Conservation (phyloP, 768 basidiomycete species). For the Serendipita vermifera region DNA sequence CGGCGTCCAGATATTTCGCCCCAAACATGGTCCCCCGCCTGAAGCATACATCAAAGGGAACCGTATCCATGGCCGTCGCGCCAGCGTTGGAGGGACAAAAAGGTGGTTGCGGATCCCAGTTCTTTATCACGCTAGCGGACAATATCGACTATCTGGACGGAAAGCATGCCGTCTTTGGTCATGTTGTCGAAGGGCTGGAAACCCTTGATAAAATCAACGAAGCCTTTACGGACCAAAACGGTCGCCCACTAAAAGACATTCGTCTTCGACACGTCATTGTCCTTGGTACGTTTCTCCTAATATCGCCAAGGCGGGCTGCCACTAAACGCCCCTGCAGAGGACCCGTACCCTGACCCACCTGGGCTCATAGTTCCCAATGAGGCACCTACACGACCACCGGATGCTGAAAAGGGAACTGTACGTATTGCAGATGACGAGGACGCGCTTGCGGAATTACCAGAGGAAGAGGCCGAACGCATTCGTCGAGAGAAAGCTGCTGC, state of each 20-base stretch:
- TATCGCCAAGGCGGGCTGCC: neutral
- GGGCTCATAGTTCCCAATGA: conserved; percentile 59
- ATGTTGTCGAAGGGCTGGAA: conserved; percentile 87
- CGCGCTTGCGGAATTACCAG: conserved; percentile 63
- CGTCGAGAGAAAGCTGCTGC: conserved; percentile 80
- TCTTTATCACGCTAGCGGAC: conserved; percentile 87
- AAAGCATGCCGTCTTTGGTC: conserved; percentile 87
- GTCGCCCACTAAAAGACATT: conserved; percentile 86
- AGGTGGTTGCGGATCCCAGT: conserved; percentile 88
- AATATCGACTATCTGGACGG: conserved; percentile 93
- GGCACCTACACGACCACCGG: conserved; percentile 69
- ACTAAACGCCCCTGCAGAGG: conserved; percentile 41
- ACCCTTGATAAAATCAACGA: conserved; percentile 90
- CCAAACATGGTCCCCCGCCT: conserved; percentile 69
- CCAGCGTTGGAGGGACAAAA: conserved; percentile 48
- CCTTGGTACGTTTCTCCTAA: conserved; percentile 45
- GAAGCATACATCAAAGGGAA: conserved; percentile 76
- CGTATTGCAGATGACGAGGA: conserved; percentile 95
- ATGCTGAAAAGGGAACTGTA: conserved; percentile 47
- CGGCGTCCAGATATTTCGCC: conserved; percentile 65
- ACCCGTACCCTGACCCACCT: conserved; percentile 83
- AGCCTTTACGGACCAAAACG: conserved; percentile 75
- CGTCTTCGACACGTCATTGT: conserved; percentile 92
- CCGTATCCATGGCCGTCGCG: conserved; percentile 95
- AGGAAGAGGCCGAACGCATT: conserved; percentile 70